Conservation (phyloP, 1,284 basidiomycete genomes). For the Sporisorium iseilematis-ciliati region DNA sequence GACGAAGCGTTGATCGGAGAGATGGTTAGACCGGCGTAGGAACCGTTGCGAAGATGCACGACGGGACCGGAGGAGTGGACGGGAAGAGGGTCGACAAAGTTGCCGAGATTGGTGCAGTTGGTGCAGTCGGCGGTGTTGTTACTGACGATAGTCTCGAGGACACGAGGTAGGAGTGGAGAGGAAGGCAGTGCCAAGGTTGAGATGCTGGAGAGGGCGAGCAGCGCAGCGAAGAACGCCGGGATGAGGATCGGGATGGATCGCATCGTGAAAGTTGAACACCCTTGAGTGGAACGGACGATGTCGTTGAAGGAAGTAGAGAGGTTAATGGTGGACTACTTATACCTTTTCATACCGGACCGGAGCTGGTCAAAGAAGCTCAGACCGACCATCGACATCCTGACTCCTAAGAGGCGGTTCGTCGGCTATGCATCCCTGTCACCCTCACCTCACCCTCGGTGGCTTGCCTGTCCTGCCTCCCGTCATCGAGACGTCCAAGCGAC, state of each 20-base stretch:
- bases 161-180: not conserved
- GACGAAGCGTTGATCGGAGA: conserved; percentile 13
- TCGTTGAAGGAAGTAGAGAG: not conserved
- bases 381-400: no score
- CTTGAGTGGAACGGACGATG: not conserved
- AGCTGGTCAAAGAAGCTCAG: not conserved
- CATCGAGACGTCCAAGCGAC: no score
- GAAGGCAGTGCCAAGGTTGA: not conserved
- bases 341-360: not conserved
- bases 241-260: not conserved
- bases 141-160: conserved; percentile 15
- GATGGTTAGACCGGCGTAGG: conserved; percentile 40
- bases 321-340: not conserved
- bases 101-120: conserved; percentile 47
- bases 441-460: no score
- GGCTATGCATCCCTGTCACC: no score
- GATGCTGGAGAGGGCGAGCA: not conserved
- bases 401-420: no score
- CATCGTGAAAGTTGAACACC: no score
- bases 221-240: not conserved
- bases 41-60: conserved; percentile 27
- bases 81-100: conserved; percentile 34
- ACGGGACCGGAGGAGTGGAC: conserved; percentile 23
- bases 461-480: no score
- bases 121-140: conserved; percentile 40